Evolutionary conservation across 129 eudicot genomes (phyloP), one percentile per base, ranked within the genome.

Genomic region (Glebionis coronaria): DNA sequence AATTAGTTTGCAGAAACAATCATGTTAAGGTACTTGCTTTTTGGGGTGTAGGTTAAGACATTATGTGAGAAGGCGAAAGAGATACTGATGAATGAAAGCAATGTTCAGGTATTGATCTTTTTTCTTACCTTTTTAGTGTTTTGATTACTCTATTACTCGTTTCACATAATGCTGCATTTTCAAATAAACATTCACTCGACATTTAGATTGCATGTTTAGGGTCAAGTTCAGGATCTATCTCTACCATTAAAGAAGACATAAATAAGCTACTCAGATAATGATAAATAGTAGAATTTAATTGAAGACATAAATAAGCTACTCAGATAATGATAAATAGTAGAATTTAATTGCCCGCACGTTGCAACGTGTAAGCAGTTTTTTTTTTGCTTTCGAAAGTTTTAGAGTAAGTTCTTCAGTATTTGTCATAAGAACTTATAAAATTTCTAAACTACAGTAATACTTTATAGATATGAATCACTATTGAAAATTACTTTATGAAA

Each of bases 11-110:
- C 42, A 38, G 63, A 42, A 52, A 35, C 23, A 25, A 27, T 65
- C 23, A 28, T 64, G 47, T 44, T 63, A 64, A 54, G 29, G 29
- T 54, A 12, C 42, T 19, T 54, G 59, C 27, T 55, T 3, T 55
- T 55, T 55, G 31, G 51, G 49, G 62, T 80, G 81, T 56, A 83
- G 96, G 96, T 82, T 56, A 83, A 83, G 79, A 65, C 73, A n/a
- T 69, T 91, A 68, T 91, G 97, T 64, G 97, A 87, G 59, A 91
- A 91, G 83, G 95, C 97, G 3, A 91, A 91, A 69, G 97, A 91
- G 84, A 83, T 91, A 60, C 81, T 91, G 71, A 85, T 79, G 88
- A 84, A 76, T 56, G 97, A 91, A 78, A 91, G 97, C 76, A 91
- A 87, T 50, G 97, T 91, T 51, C 93, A 91, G 90, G 95, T 91